These are phyloP conservation scores for Arthrobotrys sphaeroides DNA, from an alignment of 2,329 filamentous ascomycete species.

Conservation along the genomic window DNA sequence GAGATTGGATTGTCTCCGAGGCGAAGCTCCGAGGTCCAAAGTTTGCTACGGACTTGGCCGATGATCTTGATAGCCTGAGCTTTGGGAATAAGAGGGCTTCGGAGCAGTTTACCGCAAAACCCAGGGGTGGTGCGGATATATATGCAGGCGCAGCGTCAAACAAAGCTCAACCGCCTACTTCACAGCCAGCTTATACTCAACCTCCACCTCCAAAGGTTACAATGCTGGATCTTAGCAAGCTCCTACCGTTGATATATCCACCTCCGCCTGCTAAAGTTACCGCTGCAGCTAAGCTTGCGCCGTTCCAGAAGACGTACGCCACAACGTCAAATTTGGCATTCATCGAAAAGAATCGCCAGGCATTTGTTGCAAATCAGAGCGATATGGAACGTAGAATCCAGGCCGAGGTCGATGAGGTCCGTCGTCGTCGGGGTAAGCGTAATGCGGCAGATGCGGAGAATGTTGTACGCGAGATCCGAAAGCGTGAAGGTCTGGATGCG, in stretches of 20 bases:
- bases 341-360: conserved; percentile 43
- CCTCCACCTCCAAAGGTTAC: conserved; percentile 38
- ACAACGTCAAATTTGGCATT: conserved; percentile 29
- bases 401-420: conserved; percentile 45
- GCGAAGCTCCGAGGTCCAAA: conserved; percentile 48
- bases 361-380: conserved; percentile 27
- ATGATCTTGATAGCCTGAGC: conserved; percentile 44
- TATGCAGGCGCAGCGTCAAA: background rate
- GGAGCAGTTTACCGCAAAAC: conserved; percentile 41
- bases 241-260: conserved; percentile 46
- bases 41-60: conserved; percentile 45
- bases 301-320: conserved; percentile 42
- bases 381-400: conserved; percentile 41
- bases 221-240: conserved; percentile 28
- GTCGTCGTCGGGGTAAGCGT: conserved; percentile 46
- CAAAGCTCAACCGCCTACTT: background rate
- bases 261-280: conserved; percentile 42
- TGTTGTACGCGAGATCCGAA: conserved; percentile 47
- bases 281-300: conserved; percentile 37
- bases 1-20: conserved; percentile 45
- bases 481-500: conserved; percentile 39
- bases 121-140: conserved; percentile 27
- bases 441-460: conserved; percentile 45
- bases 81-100: conserved; percentile 48
- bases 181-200: conserved; percentile 17